phyloP scores from a whole-genome alignment of 495 filamentous ascomycete genomes.

The Penicillium simplicissimum region DNA sequence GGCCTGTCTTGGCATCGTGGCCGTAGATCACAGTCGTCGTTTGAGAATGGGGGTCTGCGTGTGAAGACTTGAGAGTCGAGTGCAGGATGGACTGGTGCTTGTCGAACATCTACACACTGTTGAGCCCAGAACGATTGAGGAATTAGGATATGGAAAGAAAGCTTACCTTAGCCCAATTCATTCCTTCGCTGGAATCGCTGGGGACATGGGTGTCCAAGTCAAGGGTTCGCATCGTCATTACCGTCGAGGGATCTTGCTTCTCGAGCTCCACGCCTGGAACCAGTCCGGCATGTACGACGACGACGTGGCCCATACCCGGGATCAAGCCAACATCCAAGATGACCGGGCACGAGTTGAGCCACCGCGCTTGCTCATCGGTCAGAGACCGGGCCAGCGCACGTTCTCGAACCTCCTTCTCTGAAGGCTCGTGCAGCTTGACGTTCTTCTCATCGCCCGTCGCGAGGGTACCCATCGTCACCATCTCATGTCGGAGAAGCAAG shows the following conservation, averaged over 20 bases:
- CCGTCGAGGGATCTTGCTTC: constrained; percentile 73
- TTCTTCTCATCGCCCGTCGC: constrained; percentile 11
- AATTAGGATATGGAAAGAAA: neutral
- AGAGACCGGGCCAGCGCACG: constrained; percentile 53
- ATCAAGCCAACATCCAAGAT: constrained; percentile 69
- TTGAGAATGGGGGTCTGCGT: constrained; percentile 23
- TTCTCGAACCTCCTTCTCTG: constrained; percentile 35
- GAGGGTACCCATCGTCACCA: constrained; percentile 27
- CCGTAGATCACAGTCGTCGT: constrained; percentile 74
- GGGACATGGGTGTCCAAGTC: constrained; percentile 62
- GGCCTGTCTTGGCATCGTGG: constrained; percentile 73
- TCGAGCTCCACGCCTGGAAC: constrained; percentile 71
- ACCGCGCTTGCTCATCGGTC: constrained; percentile 63
- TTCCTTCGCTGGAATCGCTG: constrained; percentile 55
- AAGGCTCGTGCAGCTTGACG: constrained; percentile 17
- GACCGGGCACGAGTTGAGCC: constrained; percentile 69
- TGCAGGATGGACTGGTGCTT: constrained; percentile 49
- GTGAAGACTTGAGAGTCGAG: constrained; percentile 24
- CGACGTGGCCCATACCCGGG: constrained; percentile 56
- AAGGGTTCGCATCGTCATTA: constrained; percentile 92
- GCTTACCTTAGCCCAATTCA: constrained; percentile 67
- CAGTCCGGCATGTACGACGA: constrained; percentile 83
- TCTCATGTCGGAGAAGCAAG: constrained; percentile 53
- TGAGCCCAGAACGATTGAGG: neutral
- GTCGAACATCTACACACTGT: constrained; percentile 52